Evolutionary conservation across 306 rosid species (phyloP), one percentile per base, ranked within the genome.

Genomic region (Begonia peltatifolia): DNA sequence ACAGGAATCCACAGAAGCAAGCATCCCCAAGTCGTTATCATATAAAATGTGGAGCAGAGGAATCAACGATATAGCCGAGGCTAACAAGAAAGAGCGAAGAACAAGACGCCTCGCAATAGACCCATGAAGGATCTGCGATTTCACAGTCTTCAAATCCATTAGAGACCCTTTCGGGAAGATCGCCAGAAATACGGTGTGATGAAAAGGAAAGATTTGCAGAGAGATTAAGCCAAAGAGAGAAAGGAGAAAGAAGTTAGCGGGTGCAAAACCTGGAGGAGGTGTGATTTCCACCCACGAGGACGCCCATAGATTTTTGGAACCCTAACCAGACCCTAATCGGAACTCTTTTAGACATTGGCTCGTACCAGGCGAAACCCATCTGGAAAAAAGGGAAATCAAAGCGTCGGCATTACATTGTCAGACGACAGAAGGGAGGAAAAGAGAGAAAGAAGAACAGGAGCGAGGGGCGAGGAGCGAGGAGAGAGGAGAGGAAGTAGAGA

Each of bases 231-330:
- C 76, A 25, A 56, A 11, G 47, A 12, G 17, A 18, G 41, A 70
- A 41, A 10, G 2, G 62, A 38, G 25, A 42, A 47, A 12, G 22
- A 38, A 51, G 30, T 46, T 84, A 89, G 73, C 95, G 95, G 78
- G 95, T 62, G 56, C 95, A 89, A 77, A 89, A 89, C 80, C 97
- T 84, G 83, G 87, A 82, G 41, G 95, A 79, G 38, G 94, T 84
- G 72, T 84, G 97, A 54, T 82, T 89, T 11, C 93, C 95, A 84
- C 89, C 93, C 93, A 84, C 90, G 87, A 89, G 97, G 89, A 84
- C 67, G 6, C 71, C 93, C 76, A 78, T 79, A 54, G 95, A 73
- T 23, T 68, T 84, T 78, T 84, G 93, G 48, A 85, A 70, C 57
- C 83, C 84, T 76, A 84, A 73, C 90, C 87, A 84, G 16, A 80